A percentile compares a stretch with the other conserved stretches of the same genome.
Conservation (phyloP, 768 basidiomycete genomes). For the Terana coerulea region DNA sequence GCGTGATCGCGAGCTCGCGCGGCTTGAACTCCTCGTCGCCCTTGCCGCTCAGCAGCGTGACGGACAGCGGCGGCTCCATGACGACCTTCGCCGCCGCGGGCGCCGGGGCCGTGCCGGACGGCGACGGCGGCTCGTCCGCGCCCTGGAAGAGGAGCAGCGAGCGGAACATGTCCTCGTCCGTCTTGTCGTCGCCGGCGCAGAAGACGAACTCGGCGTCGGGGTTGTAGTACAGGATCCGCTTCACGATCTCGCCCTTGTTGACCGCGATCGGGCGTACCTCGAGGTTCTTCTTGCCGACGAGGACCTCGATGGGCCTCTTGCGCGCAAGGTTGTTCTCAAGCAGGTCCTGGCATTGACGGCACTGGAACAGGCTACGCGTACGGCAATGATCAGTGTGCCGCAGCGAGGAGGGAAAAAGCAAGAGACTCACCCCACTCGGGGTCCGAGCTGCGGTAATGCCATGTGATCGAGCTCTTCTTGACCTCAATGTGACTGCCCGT, state of each 20-base stretch:
- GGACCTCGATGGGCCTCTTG: slow-evolving; percentile 93
- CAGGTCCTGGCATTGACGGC: slow-evolving; percentile 93
- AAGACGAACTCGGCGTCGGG: slow-evolving; percentile 95
- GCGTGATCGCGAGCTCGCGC: slow-evolving; percentile 59
- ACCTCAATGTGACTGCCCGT: slow-evolving; percentile 95
- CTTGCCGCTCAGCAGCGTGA: slow-evolving; percentile 33
- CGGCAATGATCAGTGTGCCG: neutral
- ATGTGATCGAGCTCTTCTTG: slow-evolving; percentile 97
- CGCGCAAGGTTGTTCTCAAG: slow-evolving; percentile 92
- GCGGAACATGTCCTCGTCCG: slow-evolving; percentile 99
- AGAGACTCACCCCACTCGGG: slow-evolving; percentile 85
- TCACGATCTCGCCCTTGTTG: slow-evolving; percentile 99
- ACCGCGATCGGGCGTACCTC: slow-evolving; percentile 94
- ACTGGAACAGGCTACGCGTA: slow-evolving; percentile 86
- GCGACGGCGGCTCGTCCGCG: neutral
- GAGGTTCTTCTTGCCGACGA: slow-evolving; percentile 97
- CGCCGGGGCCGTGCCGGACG: neutral
- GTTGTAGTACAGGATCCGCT: slow-evolving; percentile 87
- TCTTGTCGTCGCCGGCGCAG: slow-evolving; percentile 99
- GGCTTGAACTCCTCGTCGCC: slow-evolving; percentile 30
- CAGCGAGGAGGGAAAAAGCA: neutral
- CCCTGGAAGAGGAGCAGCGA: slow-evolving; percentile 62
- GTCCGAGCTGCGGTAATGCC: slow-evolving; percentile 93
- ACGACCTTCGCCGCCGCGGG: slow-evolving; percentile 20
- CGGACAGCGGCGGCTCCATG: slow-evolving; percentile 56